These are phyloP conservation scores for Candida rishiriensis DNA, from an alignment of 805 yeast genomes.

Conservation along the genomic window DNA sequence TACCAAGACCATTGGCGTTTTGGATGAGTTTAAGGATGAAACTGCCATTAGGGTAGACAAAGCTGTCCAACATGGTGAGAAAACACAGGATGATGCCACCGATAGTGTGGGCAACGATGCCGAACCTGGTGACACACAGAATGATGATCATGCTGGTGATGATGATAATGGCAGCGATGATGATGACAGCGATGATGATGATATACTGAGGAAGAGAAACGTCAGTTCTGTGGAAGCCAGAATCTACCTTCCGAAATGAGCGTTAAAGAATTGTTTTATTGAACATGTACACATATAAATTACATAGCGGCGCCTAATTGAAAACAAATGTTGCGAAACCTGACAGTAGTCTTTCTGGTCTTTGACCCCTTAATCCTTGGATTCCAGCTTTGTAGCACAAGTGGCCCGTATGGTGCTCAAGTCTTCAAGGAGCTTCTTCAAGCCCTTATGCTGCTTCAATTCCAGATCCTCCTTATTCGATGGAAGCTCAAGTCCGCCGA, in stretches of 20 bases:
- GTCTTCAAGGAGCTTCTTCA: conserved; percentile 49
- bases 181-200: conserved; percentile 30
- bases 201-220: conserved; percentile 36
- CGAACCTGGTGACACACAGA: conserved; percentile 3
- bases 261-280: not conserved
- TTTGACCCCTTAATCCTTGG: not conserved
- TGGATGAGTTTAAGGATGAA: conserved; percentile 55
- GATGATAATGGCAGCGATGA: conserved; percentile 19
- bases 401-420: conserved; percentile 39
- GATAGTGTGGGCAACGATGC: not conserved
- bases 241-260: conserved; percentile 25
- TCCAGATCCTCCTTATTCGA: conserved; percentile 22
- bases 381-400: conserved; percentile 25
- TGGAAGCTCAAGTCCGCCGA: conserved; percentile 20
- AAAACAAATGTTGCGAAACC: too few species aligned
- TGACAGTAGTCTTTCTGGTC: not conserved
- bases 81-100: not conserved
- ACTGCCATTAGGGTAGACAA: not conserved
- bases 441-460: conserved; percentile 35
- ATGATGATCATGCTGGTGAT: conserved; percentile 8
- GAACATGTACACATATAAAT: not conserved
- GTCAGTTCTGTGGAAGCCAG: conserved; percentile 45
- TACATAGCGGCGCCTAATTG: too few species aligned
- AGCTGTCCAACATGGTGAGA: conserved; percentile 1
- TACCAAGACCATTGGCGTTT: conserved; percentile 63